Percentiles rank a stretch among this genome's conserved stretches.
phyloP scores from a whole-genome alignment of 352 stramenopile species.

The Pythium phragmiticola region DNA sequence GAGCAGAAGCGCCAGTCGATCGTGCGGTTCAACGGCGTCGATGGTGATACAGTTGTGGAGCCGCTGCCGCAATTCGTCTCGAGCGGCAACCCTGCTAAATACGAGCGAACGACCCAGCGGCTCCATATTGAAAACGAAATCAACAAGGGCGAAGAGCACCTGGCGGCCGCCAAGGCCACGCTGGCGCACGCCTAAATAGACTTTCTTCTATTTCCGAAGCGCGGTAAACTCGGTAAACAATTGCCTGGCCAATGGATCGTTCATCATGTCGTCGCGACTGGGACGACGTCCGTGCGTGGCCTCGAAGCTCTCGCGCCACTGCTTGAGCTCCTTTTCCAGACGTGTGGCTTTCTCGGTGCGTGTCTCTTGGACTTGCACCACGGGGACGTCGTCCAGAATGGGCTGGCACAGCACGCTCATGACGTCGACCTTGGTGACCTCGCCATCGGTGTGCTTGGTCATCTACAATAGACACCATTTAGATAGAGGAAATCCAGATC shows the following conservation, averaged over 20 bases:
- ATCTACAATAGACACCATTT: constrained; percentile 33
- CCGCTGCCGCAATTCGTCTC: constrained; percentile 63
- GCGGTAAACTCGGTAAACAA: constrained; percentile 73
- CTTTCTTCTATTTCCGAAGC: constrained; percentile 53
- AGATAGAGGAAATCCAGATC: not conserved
- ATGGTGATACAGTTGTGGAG: constrained; percentile 68
- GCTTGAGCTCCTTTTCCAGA: constrained; percentile 53
- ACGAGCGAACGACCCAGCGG: constrained; percentile 39
- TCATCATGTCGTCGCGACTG: constrained; percentile 66
- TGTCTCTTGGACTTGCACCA: constrained; percentile 49
- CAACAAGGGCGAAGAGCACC: constrained; percentile 68
- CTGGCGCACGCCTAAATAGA: constrained; percentile 28
- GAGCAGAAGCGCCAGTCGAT: constrained; percentile 79
- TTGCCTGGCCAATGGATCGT: constrained; percentile 47
- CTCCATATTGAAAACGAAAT: constrained; percentile 42
- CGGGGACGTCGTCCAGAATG: constrained; percentile 58
- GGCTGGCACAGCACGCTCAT: constrained; percentile 88
- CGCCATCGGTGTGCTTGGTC: constrained; percentile 58
- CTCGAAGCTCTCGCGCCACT: constrained; percentile 74
- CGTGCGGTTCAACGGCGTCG: constrained; percentile 78
- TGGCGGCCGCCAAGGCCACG: constrained; percentile 58
- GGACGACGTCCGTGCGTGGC: constrained; percentile 44
- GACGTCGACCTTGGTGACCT: constrained; percentile 62
- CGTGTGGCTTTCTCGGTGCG: constrained; percentile 55
- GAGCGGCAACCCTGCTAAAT: constrained; percentile 48